These are phyloP conservation scores for Fragilaria radians DNA, from an alignment of 108 stramenopile genomes.

Conservation along the genomic window DNA sequence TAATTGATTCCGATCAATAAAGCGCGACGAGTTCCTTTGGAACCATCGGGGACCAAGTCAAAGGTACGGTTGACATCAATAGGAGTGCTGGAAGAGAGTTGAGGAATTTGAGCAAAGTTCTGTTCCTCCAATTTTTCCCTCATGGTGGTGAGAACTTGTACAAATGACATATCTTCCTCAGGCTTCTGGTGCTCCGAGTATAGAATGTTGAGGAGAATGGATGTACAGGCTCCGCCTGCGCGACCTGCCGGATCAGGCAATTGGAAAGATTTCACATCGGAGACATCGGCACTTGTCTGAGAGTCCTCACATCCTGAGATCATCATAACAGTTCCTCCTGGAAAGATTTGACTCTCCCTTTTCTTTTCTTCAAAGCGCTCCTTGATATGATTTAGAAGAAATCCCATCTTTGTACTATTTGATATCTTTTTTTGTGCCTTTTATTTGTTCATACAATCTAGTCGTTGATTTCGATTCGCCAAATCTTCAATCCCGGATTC, in stretches of 20 bases:
- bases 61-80: slow-evolving; percentile 27
- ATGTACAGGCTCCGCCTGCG: slow-evolving; percentile 87
- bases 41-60: slow-evolving; percentile 22
- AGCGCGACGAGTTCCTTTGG: slow-evolving; percentile 21
- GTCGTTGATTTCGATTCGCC: no score
- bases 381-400: neutral
- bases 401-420: no score
- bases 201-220: slow-evolving; percentile 62
- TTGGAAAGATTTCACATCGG: slow-evolving; percentile 47
- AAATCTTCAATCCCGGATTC: no score
- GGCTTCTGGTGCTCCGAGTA: slow-evolving; percentile 42
- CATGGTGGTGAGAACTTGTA: slow-evolving; percentile 61
- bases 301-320: slow-evolving; percentile 39
- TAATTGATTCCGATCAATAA: slow-evolving; percentile 90
- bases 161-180: slow-evolving; percentile 50
- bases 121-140: slow-evolving; percentile 29
- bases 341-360: neutral
- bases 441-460: no score
- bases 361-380: neutral
- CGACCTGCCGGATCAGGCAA: slow-evolving; percentile 67
- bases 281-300: slow-evolving; percentile 28
- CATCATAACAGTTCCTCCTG: slow-evolving; percentile 24
- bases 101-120: slow-evolving; percentile 54
- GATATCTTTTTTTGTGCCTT: no score
- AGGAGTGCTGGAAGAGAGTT: slow-evolving; percentile 38